These are phyloP conservation scores for Penicillium roqueforti DNA, from an alignment of 495 filamentous ascomycete species.

Conservation along the genomic window DNA sequence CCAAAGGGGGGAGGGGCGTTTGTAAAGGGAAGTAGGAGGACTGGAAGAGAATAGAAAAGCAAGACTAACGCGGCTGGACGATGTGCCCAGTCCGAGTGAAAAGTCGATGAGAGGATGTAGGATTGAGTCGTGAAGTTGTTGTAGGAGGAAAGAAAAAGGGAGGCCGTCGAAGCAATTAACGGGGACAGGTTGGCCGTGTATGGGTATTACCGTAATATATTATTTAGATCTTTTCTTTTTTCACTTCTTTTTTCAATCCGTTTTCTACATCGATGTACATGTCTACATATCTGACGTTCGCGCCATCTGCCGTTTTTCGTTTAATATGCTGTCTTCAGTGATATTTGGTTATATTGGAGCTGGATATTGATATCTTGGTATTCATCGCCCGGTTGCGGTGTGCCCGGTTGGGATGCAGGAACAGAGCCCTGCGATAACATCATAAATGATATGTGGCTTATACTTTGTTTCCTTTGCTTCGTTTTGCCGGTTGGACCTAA, in stretches of 20 bases:
- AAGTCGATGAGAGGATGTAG: conserved; percentile 11
- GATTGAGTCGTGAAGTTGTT: conserved; percentile 13
- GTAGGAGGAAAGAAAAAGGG: conserved; percentile 15
- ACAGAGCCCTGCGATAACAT: not conserved
- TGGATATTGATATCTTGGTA: not conserved
- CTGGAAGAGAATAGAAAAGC: conserved; percentile 4
- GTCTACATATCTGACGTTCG: not conserved
- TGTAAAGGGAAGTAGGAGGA: conserved; percentile 6
- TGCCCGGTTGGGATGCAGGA: not conserved
- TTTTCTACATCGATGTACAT: not conserved
- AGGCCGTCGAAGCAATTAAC: conserved; percentile 14
- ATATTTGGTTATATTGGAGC: not conserved
- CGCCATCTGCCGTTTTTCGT: not conserved
- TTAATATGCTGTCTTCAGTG: not conserved
- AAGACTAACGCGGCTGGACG: conserved; percentile 28
- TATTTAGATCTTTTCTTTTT: not conserved
- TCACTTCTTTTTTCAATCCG: not conserved
- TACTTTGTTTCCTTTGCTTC: not conserved
- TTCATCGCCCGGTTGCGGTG: not conserved
- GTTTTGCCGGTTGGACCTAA: not conserved
- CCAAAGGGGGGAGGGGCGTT: conserved; percentile 11
- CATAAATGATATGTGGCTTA: not conserved
- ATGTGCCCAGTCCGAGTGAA: conserved; percentile 23
- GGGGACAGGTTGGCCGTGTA: conserved; percentile 2
- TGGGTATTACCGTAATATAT: conserved; percentile 19